phyloP scores from a whole-genome alignment of 2,329 filamentous ascomycete genomes.

The Colletotrichum coccodes region DNA sequence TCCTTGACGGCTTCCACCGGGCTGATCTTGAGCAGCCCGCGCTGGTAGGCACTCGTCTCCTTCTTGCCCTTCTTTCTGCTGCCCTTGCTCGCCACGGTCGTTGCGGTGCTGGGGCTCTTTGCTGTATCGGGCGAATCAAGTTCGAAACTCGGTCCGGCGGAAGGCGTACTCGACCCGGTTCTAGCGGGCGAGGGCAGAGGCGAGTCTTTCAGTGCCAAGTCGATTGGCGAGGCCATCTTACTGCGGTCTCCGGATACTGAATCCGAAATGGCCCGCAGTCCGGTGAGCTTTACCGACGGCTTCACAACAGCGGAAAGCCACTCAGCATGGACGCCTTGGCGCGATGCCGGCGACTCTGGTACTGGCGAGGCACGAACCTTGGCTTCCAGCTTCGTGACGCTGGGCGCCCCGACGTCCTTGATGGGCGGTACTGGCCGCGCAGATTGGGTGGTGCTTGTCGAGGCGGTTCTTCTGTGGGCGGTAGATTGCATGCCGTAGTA shows the following conservation, averaged over 20 bases:
- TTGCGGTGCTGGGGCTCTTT: constrained; percentile 62
- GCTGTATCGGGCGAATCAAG: constrained; percentile 77
- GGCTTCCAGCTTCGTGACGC: constrained; percentile 70
- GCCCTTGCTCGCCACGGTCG: constrained; percentile 59
- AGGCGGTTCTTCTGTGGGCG: constrained; percentile 69
- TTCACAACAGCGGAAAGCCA: constrained; percentile 65
- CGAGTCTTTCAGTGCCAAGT: constrained; percentile 62
- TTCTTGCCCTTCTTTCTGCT: constrained; percentile 85
- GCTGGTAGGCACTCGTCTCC: constrained; percentile 91
- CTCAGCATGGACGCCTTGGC: constrained; percentile 60
- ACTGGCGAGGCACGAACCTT: constrained; percentile 47
- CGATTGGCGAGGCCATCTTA: constrained; percentile 60
- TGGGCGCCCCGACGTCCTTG: constrained; percentile 65
- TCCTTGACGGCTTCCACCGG: constrained; percentile 86
- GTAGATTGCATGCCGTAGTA: constrained; percentile 69
- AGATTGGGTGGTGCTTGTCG: constrained; percentile 67
- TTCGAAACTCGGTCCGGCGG: constrained; percentile 77
- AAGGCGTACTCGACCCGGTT: constrained; percentile 80
- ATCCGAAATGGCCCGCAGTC: constrained; percentile 89
- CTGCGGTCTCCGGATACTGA: constrained; percentile 67
- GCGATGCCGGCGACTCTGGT: constrained; percentile 54
- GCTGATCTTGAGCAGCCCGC: constrained; percentile 82
- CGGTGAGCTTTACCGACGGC: constrained; percentile 61
- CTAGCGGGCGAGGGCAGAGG: constrained; percentile 73
- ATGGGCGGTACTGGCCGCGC: constrained; percentile 60